Base-by-base conservation (phyloP, 2,329 filamentous ascomycete genomes). In the Clarireedia sp. region DNA sequence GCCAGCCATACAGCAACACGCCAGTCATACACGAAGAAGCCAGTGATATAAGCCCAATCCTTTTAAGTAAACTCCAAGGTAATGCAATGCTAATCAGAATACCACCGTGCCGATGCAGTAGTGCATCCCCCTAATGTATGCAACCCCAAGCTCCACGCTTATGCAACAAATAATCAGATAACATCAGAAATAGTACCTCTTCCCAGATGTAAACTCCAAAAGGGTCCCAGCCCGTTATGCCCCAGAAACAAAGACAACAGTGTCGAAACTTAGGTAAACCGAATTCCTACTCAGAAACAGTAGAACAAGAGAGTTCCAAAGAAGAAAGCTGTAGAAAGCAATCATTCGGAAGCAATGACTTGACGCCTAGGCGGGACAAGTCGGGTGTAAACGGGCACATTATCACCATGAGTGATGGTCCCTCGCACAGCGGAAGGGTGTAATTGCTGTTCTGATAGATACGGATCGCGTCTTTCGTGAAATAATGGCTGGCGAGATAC, bases 331-430 rank as follows among this genome's bases (percentile, higher is more conserved):
- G 17, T 43, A 26, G 12, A 9, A 16, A 37, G 44, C 14, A 17
- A 24, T 49, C 17, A 64, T 17, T 62, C 59, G 8, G 60, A 48
- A 44, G 57, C 56, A 49, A 64, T 55, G 14, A 65, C 57, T 40
- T 61, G 55, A 26, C 58, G 62, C 54, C 59, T 57, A 21, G 59
- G 51, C 44, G 56, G 49, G 7, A 48, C n/a, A 29, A 55, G 37
- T 48, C 60, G 52, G 33, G 46, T 26, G 46, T 59, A 59, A 16
- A 47, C 36, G 17, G 58, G 54, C n/a, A n/a, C 14, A 17, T 46
- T 36, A 48, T 37, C 46, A 9, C 48, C 38, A n/a, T 55, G 45
- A 8, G 38, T 54, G 38, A 46, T 36, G 8, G 43, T 53, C 40
- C 50, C 53, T 38, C 51, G 56, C 37, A 57, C 38, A 43, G 45